Base-by-base conservation (phyloP, 2,329 filamentous ascomycete genomes). In the Beauveria brongniartii region DNA sequence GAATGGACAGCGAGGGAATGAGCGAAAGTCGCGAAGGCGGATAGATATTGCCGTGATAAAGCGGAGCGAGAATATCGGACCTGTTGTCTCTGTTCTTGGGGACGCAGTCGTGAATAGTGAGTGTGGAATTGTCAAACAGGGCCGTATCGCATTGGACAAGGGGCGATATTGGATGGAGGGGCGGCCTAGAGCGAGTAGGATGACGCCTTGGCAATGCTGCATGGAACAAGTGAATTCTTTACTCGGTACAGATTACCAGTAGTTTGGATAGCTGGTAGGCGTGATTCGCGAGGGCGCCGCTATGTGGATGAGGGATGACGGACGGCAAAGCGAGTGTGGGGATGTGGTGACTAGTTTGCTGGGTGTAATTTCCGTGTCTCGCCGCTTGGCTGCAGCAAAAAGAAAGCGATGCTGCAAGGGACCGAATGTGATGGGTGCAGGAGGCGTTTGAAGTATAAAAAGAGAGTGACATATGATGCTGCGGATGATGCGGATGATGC, bases 351-450 rank as follows among this genome's bases (percentile, higher is more conserved):
- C 34, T 37, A 16, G 14, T 37, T 37, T 24, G 54, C 44, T n/a
- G 8, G 28, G 55, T 30, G 55, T 43, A 58, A 58, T 58, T 43
- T 58, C 55, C 55, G 46, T 50, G 28, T 22, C 44, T 34, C 54
- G 54, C 54, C 54, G 43, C 55, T 28, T 54, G 9, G 41, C 41
- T 24, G 54, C n/a, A 34, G 28, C 26, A 34, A 56, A 52, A 56
- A 44, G 28, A 56, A 22, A 30, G 43, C 12, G 20, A n/a, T 30
- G 16, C 28, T 34, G 28, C 28, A 52, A 34, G 48, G 28, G 43
- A n/a, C 5, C 7, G 10, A 16, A 37, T 24, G 3, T 22, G 28
- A 37, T 37, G n/a, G 28, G 12, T 52, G 18, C 28, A 12, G 18
- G 48, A 34, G 18, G 28, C 28, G 48, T 30, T 5, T 37, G 34